Evolutionary conservation across 495 filamentous ascomycete species (phyloP).

Genomic region (Annulohypoxylon nitens): DNA sequence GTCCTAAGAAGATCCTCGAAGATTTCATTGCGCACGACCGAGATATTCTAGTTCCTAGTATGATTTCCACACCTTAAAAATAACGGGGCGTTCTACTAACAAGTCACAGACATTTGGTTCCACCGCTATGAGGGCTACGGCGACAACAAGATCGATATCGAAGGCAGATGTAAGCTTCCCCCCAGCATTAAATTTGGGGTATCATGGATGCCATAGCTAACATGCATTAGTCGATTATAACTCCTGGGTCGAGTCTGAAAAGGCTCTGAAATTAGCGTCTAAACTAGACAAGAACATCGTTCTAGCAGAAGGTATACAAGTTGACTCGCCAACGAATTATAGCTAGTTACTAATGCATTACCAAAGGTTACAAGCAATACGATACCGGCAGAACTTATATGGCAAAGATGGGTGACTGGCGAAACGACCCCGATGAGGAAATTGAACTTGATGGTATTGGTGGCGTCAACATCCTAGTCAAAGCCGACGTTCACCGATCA

Average conservation of each 20-base stretch:
- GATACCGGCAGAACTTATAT: conserved; percentile 90
- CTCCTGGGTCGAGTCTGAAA: conserved; percentile 95
- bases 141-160: conserved; percentile 87
- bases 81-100: conserved; percentile 47
- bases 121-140: conserved; percentile 84
- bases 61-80: conserved; percentile 48
- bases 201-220: conserved; percentile 11
- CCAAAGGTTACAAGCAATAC: conserved; percentile 87
- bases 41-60: conserved; percentile 97
- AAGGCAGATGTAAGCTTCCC: conserved; percentile 84
- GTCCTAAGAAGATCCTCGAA: conserved; percentile 86
- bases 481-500: conserved; percentile 95
- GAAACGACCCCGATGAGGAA: conserved; percentile 88
- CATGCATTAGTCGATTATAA: conserved; percentile 88
- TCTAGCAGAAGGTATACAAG: conserved; percentile 80
- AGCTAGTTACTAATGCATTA: conserved; percentile 21
- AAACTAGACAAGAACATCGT: conserved; percentile 82
- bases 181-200: neutral
- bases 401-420: conserved; percentile 90
- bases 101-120: conserved; percentile 89
- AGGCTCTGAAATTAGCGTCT: conserved; percentile 77
- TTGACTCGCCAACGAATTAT: neutral
- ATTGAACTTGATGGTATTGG: conserved; percentile 95
- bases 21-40: conserved; percentile 94
- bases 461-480: conserved; percentile 96